Base-by-base conservation (phyloP, 108 stramenopile species). In the Licmophora abbreviata region DNA sequence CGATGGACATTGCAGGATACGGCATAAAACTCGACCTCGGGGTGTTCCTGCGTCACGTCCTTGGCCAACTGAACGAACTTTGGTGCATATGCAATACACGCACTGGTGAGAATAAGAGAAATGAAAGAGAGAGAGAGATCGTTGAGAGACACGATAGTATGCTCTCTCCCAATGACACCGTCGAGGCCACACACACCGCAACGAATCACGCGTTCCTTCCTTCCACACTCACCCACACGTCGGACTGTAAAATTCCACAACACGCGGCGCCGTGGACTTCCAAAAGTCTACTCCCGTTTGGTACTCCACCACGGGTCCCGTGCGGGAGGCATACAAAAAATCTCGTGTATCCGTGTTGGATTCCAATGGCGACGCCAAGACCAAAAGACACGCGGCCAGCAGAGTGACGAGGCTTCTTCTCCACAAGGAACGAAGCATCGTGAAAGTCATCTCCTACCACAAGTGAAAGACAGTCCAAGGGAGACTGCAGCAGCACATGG, bases 181-280 rank as follows among this genome's bases (percentile, higher is more conserved):
- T 14, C 9, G 44, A 9, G n/a, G 38, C 7, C 22, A 10, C 5
- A 5, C 28, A 12, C 44, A 10, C 35, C 5, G 5, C 17, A 21
- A 7, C 9, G 8, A 53, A 29, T 11, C 8, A 44, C 9, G 43
- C 48, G 9, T 11, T 35, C 34, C 34, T 35, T 35, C 8, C 48
- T 8, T 50, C 28, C 20, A 44, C 9, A 58, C 47, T 58, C 34
- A 58, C 44, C 20, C 45, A 34, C 57, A 48, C 34, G 34, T 24
- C 6, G 57, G 57, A 14, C 29, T 33, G 48, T 58, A 71, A 28
- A 71, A 71, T 36, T 71, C 69, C 11, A 71, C 69, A 10, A 71
- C 48, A 22, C 58, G 36, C 14, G 63, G 69, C 15, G 23, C 32
- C 21, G 33, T 56, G 18, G 43, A 59, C 6, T 48, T 33, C 33